These are phyloP conservation scores for Termitomyces sp. DNA, from an alignment of 768 basidiomycete species.

Conservation along the genomic window DNA sequence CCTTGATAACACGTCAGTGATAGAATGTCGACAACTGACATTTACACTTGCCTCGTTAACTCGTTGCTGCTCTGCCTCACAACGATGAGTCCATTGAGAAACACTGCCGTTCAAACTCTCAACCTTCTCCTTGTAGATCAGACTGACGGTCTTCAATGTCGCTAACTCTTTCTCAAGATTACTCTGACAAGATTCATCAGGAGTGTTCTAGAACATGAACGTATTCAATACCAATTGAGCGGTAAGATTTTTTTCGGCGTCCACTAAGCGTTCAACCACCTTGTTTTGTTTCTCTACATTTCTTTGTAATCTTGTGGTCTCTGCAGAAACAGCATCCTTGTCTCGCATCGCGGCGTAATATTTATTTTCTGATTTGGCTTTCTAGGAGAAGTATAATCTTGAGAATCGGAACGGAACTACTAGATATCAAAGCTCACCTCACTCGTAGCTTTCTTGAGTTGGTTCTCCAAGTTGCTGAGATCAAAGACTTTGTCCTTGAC, in stretches of 20 bases:
- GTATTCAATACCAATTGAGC: slow-evolving; percentile 50
- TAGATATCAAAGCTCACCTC: slow-evolving; percentile 60
- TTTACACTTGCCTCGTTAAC: slow-evolving; percentile 31
- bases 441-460: slow-evolving; percentile 52
- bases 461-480: slow-evolving; percentile 69
- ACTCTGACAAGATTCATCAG: slow-evolving; percentile 20
- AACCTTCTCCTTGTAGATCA: slow-evolving; percentile 20
- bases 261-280: slow-evolving; percentile 60
- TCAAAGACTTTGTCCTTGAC: slow-evolving; percentile 84
- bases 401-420: not conserved
- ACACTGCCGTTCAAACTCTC: slow-evolving; percentile 25
- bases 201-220: not conserved
- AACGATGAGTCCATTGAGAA: slow-evolving; percentile 25
- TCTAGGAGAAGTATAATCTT: slow-evolving; percentile 39
- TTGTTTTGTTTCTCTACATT: slow-evolving; percentile 42
- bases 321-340: slow-evolving; percentile 76
- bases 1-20: slow-evolving; percentile 17
- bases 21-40: not conserved
- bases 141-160: slow-evolving; percentile 24
- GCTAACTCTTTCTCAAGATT: slow-evolving; percentile 43
- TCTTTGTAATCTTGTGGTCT: slow-evolving; percentile 60
- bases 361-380: slow-evolving; percentile 95
- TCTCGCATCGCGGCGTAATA: slow-evolving; percentile 87
- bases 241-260: slow-evolving; percentile 55
- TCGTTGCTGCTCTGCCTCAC: slow-evolving; percentile 34